phyloP scores from a whole-genome alignment of 2,329 filamentous ascomycete genomes.

The Xylariaceae sp. region DNA sequence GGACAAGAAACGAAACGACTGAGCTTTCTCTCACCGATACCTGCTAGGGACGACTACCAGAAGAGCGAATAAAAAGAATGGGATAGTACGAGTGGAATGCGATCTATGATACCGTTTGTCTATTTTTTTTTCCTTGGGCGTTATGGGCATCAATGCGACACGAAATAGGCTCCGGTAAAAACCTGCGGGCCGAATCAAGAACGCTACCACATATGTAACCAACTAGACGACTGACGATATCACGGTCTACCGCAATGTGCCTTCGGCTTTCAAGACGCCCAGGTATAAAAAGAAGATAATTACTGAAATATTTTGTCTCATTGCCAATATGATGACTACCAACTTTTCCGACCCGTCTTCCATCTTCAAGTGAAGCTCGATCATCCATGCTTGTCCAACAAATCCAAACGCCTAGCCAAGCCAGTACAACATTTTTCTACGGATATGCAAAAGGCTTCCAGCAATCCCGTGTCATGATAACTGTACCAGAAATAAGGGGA shows the following conservation, averaged over 20 bases:
- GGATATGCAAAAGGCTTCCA: not conserved
- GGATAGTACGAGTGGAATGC: constrained; percentile 1
- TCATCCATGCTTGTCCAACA: too few species aligned
- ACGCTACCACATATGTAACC: constrained; percentile 20
- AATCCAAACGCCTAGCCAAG: too few species aligned
- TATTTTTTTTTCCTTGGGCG: constrained; percentile 32
- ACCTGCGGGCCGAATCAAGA: constrained; percentile 9
- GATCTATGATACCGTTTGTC: constrained; percentile 34
- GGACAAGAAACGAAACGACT: constrained; percentile 47
- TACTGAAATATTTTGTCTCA: not conserved
- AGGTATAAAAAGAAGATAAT: not conserved
- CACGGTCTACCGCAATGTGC: constrained; percentile 7
- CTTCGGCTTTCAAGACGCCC: not conserved
- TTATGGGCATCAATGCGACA: constrained; percentile 28
- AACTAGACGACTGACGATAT: constrained; percentile 28
- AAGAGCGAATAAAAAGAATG: constrained; percentile 13
- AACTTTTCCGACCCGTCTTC: too few species aligned
- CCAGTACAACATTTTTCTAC: too few species aligned
- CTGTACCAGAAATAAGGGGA: not conserved
- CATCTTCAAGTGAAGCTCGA: too few species aligned
- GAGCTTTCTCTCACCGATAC: constrained; percentile 2
- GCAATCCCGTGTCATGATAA: not conserved
- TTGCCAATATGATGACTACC: not conserved
- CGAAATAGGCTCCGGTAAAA: constrained; percentile 13
- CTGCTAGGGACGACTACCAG: constrained; percentile 19